These are phyloP conservation scores for Nicotiana otophora DNA, from an alignment of 257 asterid species.

Conservation along the genomic window DNA sequence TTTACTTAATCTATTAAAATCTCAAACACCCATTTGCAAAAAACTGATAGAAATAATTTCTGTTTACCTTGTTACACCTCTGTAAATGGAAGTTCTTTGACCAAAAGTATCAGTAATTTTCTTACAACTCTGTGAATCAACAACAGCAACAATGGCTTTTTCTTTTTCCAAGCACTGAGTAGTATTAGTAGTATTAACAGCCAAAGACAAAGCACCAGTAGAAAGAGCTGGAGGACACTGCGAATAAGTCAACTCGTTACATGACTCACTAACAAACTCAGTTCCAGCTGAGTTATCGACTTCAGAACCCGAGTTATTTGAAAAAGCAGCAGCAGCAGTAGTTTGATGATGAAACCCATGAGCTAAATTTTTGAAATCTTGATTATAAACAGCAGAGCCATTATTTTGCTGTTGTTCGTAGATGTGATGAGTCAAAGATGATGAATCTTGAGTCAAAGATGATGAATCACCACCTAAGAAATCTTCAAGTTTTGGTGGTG, in stretches of 20 bases:
- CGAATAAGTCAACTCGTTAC: constrained; percentile 52
- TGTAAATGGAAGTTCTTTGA: constrained; percentile 86
- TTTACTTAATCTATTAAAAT: not conserved
- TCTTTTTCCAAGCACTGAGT: constrained; percentile 7
- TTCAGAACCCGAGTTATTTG: constrained; percentile 80
- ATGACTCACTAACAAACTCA: constrained; percentile 35
- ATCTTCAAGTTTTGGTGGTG: constrained; percentile 81
- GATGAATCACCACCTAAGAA: constrained; percentile 79
- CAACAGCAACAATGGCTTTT: constrained; percentile 44
- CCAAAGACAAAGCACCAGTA: constrained; percentile 41
- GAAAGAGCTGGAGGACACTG: constrained; percentile 23
- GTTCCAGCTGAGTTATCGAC: constrained; percentile 31
- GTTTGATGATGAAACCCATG: constrained; percentile 36
- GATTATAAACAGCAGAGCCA: constrained; percentile 22
- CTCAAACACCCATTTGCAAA: not conserved
- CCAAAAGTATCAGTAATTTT: constrained; percentile 78
- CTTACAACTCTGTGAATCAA: constrained; percentile 47
- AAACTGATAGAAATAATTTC: not conserved
- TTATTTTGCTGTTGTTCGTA: constrained; percentile 29
- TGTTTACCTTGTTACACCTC: constrained; percentile 87
- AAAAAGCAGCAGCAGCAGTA: constrained; percentile 26
- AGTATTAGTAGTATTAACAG: constrained; percentile 21
- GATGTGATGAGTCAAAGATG: constrained; percentile 43
- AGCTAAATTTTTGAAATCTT: constrained; percentile 48
- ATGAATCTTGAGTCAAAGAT: constrained; percentile 34